These are phyloP conservation scores for Pseudocercospora vitis DNA, from an alignment of 2,329 filamentous ascomycete species.

Conservation along the genomic window DNA sequence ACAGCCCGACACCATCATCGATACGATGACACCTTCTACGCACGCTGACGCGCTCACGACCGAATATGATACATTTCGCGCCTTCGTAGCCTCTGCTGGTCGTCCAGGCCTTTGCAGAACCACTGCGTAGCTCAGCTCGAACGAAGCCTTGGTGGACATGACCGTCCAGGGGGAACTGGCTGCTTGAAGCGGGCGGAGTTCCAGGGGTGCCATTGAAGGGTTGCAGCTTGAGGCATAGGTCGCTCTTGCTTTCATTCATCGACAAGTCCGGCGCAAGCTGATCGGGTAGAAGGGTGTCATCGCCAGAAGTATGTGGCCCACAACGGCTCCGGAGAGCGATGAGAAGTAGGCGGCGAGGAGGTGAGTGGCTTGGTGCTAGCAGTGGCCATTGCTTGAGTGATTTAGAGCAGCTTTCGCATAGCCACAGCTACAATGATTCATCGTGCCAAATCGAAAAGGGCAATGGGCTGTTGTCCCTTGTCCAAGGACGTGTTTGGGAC, in stretches of 20 bases:
- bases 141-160: constrained; percentile 9
- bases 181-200: constrained; percentile 10
- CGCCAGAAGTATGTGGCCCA: constrained; percentile 14
- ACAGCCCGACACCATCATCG: constrained; percentile 16
- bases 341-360: constrained; percentile 12
- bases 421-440: too few relatives aligned
- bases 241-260: constrained; percentile 17
- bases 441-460: too few relatives aligned
- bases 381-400: too few relatives aligned
- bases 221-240: constrained; percentile 10
- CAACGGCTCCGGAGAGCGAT: constrained; percentile 13
- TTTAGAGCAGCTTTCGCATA: too few relatives aligned
- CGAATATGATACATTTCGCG: constrained; percentile 10
- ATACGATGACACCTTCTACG: constrained; percentile 16
- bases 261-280: constrained; percentile 17
- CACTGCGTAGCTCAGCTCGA: too few relatives aligned
- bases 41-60: constrained; percentile 23
- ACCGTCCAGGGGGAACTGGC: constrained; percentile 18
- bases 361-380: neutral
- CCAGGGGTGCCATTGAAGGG: constrained; percentile 13
- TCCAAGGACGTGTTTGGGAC: too few relatives aligned
- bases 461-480: too few relatives aligned
- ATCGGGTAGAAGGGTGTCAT: constrained; percentile 9
- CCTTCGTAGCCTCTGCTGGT: constrained; percentile 12
- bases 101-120: constrained; percentile 22